Evolutionary conservation across 495 filamentous ascomycete genomes (phyloP), one percentile per base, ranked within the genome.

Genomic region (Hypoxylon fragiforme): DNA sequence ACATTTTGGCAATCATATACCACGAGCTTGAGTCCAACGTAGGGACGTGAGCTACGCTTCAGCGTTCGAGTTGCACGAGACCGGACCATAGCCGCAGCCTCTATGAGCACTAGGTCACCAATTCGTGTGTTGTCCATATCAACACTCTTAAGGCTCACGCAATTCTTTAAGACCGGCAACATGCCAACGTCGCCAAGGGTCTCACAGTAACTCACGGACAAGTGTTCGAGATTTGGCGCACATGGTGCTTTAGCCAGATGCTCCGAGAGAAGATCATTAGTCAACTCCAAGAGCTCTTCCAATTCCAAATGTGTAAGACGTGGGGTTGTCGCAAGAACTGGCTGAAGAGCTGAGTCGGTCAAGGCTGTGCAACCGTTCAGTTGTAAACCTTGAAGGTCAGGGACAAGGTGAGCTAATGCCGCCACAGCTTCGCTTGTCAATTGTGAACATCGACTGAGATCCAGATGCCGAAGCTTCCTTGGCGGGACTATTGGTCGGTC

Each of bases 101-200:
- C 94, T 55, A 85, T 82, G 11, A 98, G 82, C n/a, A 87, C 83
- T 4, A 95, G 78, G 58, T 98, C 90, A 32, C 88, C 90, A 47
- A 96, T 80, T 38, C 89, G 85, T 1, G 94, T 98, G 68, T 97
- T 97, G 70, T 98, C 94, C 84, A 97, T 89, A 36, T 90, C 89
- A 9, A 95, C 77, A 39, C 76, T 88, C 32, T 73, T 71, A 11
- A 97, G 78, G 13, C 73, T 76, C 1, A 78, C 74, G 68, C 91
- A 96, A 39, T 74, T 77, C 62, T 90, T 88, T 57, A 98, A 76
- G 12, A 98, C 74, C 14, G 84, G 88, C 0, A 96, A 75, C 84
- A 97, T 88, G 37, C 95, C 94, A 0, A 73, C 70, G 67, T 98
- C 95, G 7, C 90, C 86, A 0, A 98, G 66, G 35, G 78, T 82